Conservation (phyloP, 179 eudicot species). For the Silene noctiflora region DNA sequence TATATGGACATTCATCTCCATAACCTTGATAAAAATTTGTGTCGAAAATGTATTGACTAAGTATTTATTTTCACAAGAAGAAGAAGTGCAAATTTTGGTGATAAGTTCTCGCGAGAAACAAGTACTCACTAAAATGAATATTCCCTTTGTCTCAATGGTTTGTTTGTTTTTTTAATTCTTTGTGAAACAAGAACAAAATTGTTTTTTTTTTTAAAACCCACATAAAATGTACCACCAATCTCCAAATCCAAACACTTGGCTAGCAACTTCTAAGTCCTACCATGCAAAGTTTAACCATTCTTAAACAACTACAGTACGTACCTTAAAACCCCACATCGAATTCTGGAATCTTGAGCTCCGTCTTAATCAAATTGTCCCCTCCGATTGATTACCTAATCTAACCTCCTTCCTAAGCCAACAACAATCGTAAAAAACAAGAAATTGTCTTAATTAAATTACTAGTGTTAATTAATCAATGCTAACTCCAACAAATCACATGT, state of each 20-base stretch:
- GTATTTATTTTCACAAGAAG: too few relatives aligned
- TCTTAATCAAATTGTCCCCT: background rate
- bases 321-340: background rate
- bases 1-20: too few relatives aligned
- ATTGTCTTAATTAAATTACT: background rate
- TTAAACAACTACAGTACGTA: too few relatives aligned
- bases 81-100: too few relatives aligned
- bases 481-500: background rate
- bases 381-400: background rate
- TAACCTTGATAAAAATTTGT: too few relatives aligned
- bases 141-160: too few relatives aligned
- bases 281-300: background rate
- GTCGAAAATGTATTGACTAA: too few relatives aligned
- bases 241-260: background rate
- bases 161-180: too few relatives aligned
- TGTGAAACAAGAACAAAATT: background rate
- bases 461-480: slow-evolving; percentile 1
- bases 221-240: background rate
- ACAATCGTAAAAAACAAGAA: background rate
- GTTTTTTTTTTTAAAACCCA: background rate
- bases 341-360: background rate
- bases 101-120: too few relatives aligned
- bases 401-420: background rate
- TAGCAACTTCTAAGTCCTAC: background rate
- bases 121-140: too few relatives aligned